Percentiles rank a stretch among this genome's conserved stretches.
phyloP scores from a whole-genome alignment of 2,329 filamentous ascomycete genomes.

The Calonectria naviculata region DNA sequence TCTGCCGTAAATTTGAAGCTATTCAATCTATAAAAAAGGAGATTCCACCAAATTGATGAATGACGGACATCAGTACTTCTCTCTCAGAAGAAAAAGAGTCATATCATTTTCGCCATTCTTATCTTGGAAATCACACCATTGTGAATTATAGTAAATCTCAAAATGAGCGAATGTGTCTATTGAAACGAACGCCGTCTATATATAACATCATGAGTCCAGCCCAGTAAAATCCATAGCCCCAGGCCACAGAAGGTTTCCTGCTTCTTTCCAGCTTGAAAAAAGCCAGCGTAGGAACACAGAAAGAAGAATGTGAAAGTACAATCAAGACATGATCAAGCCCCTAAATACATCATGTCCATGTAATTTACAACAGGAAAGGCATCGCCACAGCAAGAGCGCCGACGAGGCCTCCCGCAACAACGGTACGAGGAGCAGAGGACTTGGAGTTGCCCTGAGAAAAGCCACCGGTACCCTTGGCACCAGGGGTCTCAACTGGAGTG shows the following conservation, averaged over 20 bases:
- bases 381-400: not conserved
- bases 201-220: not conserved
- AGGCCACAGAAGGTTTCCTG: not conserved
- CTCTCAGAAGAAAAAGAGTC: too few species aligned
- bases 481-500: not conserved
- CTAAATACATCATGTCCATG: not conserved
- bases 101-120: not conserved
- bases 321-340: not conserved
- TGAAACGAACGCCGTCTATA: slow-evolving; percentile 1
- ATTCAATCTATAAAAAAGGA: too few species aligned
- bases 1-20: too few species aligned
- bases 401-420: not conserved
- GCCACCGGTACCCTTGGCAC: not conserved
- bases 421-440: not conserved
- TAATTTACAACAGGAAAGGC: not conserved
- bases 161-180: slow-evolving; percentile 1
- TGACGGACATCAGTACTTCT: too few species aligned
- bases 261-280: not conserved
- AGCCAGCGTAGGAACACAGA: too few species aligned
- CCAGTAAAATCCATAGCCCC: not conserved
- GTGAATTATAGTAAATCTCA: too few species aligned
- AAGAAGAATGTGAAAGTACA: not conserved
- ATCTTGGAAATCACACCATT: not conserved
- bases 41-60: too few species aligned
- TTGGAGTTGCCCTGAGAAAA: not conserved